phyloP scores from a whole-genome alignment of 2,329 filamentous ascomycete species.

The Aspergillus sergii region DNA sequence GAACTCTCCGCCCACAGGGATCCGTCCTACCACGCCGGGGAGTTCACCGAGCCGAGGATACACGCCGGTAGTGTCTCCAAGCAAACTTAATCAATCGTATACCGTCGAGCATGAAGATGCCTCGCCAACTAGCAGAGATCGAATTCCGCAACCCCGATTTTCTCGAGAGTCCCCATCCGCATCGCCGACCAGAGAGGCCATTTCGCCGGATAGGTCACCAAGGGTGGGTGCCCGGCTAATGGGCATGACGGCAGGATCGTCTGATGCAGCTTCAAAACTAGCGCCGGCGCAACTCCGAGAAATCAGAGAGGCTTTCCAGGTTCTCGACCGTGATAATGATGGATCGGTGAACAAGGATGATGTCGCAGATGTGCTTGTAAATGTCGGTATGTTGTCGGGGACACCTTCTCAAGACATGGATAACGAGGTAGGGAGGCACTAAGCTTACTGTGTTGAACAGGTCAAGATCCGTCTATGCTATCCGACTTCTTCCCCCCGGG shows the following conservation, averaged over 20 bases:
- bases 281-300: slow-evolving; percentile 82
- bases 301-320: slow-evolving; percentile 89
- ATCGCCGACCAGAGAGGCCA: slow-evolving; percentile 42
- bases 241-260: slow-evolving; percentile 26
- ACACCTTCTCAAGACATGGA: background rate
- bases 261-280: slow-evolving; percentile 53
- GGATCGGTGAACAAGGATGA: slow-evolving; percentile 80
- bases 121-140: slow-evolving; percentile 30
- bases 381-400: slow-evolving; percentile 63
- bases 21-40: slow-evolving; percentile 51
- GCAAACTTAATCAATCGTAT: slow-evolving; percentile 51
- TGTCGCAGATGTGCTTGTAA: slow-evolving; percentile 82
- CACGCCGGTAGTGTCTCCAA: slow-evolving; percentile 49
- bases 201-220: slow-evolving; percentile 29
- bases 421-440: background rate
- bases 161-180: slow-evolving; percentile 38
- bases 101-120: slow-evolving; percentile 46
- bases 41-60: slow-evolving; percentile 46
- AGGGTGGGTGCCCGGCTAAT: slow-evolving; percentile 29
- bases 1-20: slow-evolving; percentile 61
- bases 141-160: slow-evolving; percentile 38
- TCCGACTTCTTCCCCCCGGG: slow-evolving; percentile 79
- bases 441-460: slow-evolving; percentile 44
- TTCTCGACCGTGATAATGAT: slow-evolving; percentile 86
- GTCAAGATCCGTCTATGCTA: slow-evolving; percentile 76